Conservation (phyloP, 108 stramenopile genomes). For the Nitzschia inconspicua region DNA sequence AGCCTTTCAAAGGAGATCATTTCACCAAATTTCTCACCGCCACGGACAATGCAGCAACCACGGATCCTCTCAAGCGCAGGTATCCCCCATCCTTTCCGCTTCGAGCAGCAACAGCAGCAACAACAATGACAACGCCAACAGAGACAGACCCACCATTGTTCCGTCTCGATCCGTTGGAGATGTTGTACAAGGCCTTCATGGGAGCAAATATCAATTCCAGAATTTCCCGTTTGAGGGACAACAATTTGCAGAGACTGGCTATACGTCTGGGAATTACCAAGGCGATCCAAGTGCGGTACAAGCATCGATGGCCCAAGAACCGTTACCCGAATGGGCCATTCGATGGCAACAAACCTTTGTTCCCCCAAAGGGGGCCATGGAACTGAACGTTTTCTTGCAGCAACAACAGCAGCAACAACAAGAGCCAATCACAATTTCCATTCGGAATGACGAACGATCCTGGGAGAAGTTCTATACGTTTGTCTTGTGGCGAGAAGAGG, state of each 20-base stretch:
- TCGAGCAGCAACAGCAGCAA: not conserved
- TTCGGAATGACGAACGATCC: slow-evolving; percentile 31
- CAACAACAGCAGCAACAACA: not conserved
- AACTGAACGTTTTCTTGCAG: not conserved
- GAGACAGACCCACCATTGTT: too few relatives aligned
- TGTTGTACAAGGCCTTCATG: slow-evolving; percentile 26
- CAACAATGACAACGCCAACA: not conserved
- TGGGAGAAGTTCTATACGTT: slow-evolving; percentile 28
- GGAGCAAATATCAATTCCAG: slow-evolving; percentile 34
- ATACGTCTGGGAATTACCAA: not conserved
- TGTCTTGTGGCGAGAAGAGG: not conserved
- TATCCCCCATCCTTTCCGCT: too few relatives aligned
- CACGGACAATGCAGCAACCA: too few relatives aligned
- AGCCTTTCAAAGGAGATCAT: too few relatives aligned
- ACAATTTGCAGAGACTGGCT: slow-evolving; percentile 17
- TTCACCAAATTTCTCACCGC: too few relatives aligned
- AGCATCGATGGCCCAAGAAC: not conserved
- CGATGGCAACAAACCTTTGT: not conserved
- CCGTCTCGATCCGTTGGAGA: slow-evolving; percentile 27
- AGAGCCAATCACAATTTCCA: not conserved
- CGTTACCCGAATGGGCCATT: slow-evolving; percentile 9
- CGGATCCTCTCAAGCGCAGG: too few relatives aligned
- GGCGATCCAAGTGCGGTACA: not conserved
- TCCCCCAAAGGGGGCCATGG: not conserved
- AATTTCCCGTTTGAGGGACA: slow-evolving; percentile 10